phyloP scores from a whole-genome alignment of 257 asterid genomes.

The Solanum okadae region DNA sequence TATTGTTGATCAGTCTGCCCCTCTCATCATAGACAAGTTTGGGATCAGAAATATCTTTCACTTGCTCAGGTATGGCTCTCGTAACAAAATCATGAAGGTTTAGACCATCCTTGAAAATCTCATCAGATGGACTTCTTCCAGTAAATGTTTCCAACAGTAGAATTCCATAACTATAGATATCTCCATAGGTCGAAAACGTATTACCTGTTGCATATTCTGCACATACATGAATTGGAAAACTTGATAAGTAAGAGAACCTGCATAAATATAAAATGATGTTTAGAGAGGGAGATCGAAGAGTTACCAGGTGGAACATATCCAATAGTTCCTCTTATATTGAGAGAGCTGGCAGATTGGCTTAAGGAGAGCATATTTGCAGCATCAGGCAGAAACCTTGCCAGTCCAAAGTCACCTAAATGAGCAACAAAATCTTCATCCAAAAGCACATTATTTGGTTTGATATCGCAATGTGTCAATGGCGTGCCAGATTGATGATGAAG shows the following conservation, averaged over 20 bases:
- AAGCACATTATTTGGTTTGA: slow-evolving; percentile 24
- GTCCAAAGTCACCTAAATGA: slow-evolving; percentile 22
- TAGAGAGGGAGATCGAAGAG: neutral
- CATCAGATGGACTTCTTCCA: slow-evolving; percentile 23
- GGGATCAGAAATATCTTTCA: slow-evolving; percentile 10
- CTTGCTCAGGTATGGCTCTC: slow-evolving; percentile 8
- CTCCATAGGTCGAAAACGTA: slow-evolving; percentile 16
- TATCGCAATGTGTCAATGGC: slow-evolving; percentile 13
- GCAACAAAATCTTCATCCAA: slow-evolving; percentile 13
- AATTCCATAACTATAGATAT: slow-evolving; percentile 24
- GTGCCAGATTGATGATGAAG: slow-evolving; percentile 12
- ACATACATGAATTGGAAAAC: neutral
- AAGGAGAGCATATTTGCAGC: neutral
- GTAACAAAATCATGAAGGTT: slow-evolving; percentile 7
- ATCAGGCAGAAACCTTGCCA: slow-evolving; percentile 12
- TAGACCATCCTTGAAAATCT: slow-evolving; percentile 3
- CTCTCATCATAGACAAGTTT: neutral
- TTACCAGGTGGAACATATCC: slow-evolving; percentile 9
- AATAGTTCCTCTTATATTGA: slow-evolving; percentile 1
- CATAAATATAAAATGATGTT: neutral
- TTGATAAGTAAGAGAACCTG: neutral
- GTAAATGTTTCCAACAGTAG: slow-evolving; percentile 19
- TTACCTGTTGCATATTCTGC: slow-evolving; percentile 26
- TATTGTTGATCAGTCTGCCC: neutral
- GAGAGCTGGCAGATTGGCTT: neutral